Evolutionary conservation across 2,329 filamentous ascomycete genomes (phyloP).

Genomic region (Trichoderma semiorbis): DNA sequence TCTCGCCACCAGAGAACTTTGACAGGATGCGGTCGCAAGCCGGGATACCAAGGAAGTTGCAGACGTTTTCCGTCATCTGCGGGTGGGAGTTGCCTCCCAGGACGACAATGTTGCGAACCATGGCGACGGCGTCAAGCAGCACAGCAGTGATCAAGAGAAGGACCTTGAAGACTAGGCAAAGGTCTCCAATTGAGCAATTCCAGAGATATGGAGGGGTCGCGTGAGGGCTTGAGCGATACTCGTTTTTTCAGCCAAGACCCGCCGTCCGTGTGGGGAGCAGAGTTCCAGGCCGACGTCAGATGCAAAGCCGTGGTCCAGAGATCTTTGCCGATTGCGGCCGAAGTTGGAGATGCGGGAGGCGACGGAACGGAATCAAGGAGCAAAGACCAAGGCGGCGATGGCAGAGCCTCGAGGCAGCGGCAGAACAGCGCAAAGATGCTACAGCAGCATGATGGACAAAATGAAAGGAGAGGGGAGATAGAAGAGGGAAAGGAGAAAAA

Average conservation of each 20-base stretch:
- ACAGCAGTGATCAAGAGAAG: neutral
- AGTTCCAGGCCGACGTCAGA: slow-evolving; percentile 17
- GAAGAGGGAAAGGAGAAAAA: neutral
- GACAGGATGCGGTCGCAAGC: slow-evolving; percentile 76
- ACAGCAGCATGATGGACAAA: slow-evolving; percentile 17
- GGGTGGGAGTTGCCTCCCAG: slow-evolving; percentile 93
- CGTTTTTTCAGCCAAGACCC: slow-evolving; percentile 18
- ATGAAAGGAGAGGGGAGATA: neutral
- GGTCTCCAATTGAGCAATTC: neutral
- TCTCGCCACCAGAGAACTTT: slow-evolving; percentile 95
- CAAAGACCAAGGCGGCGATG: neutral
- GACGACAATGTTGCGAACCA: slow-evolving; percentile 94
- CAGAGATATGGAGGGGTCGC: slow-evolving; percentile 13
- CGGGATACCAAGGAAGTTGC: slow-evolving; percentile 84
- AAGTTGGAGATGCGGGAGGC: slow-evolving; percentile 10
- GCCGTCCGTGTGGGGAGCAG: slow-evolving; percentile 13
- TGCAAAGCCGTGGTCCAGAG: slow-evolving; percentile 12
- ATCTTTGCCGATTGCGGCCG: slow-evolving; percentile 18
- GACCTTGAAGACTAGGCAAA: neutral
- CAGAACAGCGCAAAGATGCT: slow-evolving; percentile 12
- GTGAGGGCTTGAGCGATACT: slow-evolving; percentile 13
- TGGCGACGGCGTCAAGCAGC: slow-evolving; percentile 36
- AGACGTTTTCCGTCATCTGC: slow-evolving; percentile 79
- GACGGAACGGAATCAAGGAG: slow-evolving; percentile 16
- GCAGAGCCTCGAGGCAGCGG: slow-evolving; percentile 9